These are phyloP conservation scores for Trichoderma polysporum DNA, from an alignment of 2,329 filamentous ascomycete genomes.

Conservation along the genomic window DNA sequence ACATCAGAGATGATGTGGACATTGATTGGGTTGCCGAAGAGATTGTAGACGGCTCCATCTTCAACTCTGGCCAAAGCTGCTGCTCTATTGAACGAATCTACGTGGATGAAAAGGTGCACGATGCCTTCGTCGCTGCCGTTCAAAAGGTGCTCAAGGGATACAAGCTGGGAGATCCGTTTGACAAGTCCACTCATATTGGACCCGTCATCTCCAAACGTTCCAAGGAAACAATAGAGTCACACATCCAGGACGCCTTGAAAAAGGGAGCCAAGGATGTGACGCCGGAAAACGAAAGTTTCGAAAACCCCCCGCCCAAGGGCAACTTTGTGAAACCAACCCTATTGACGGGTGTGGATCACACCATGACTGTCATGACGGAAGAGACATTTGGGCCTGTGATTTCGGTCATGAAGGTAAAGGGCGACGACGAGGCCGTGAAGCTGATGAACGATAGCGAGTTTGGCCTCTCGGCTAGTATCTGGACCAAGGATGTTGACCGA, in stretches of 20 bases:
- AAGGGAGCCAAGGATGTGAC: constrained; percentile 85
- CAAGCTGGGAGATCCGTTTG: constrained; percentile 82
- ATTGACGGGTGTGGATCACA: constrained; percentile 74
- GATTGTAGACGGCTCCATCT: constrained; percentile 92
- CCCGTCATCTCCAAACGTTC: constrained; percentile 83
- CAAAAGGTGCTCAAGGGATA: constrained; percentile 80
- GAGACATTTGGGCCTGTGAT: constrained; percentile 96
- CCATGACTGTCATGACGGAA: constrained; percentile 85
- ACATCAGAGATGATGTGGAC: constrained; percentile 82
- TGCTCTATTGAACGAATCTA: constrained; percentile 92
- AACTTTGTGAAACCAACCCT: constrained; percentile 89
- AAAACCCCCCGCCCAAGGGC: constrained; percentile 68
- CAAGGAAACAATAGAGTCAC: constrained; percentile 71
- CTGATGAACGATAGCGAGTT: constrained; percentile 96
- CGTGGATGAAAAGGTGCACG: constrained; percentile 80
- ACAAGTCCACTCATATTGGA: constrained; percentile 77
- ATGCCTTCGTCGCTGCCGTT: constrained; percentile 74
- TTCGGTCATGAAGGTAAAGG: constrained; percentile 80
- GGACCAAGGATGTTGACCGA: constrained; percentile 81
- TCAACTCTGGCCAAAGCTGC: constrained; percentile 98
- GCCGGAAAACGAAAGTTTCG: constrained; percentile 76
- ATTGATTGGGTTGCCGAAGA: constrained; percentile 88
- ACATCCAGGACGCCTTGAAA: constrained; percentile 77
- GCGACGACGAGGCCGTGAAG: constrained; percentile 75
- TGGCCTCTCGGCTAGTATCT: constrained; percentile 92